Evolutionary conservation across 192 early-diverging fungal genomes (phyloP).

Genomic region (Umbelopsis sp.): DNA sequence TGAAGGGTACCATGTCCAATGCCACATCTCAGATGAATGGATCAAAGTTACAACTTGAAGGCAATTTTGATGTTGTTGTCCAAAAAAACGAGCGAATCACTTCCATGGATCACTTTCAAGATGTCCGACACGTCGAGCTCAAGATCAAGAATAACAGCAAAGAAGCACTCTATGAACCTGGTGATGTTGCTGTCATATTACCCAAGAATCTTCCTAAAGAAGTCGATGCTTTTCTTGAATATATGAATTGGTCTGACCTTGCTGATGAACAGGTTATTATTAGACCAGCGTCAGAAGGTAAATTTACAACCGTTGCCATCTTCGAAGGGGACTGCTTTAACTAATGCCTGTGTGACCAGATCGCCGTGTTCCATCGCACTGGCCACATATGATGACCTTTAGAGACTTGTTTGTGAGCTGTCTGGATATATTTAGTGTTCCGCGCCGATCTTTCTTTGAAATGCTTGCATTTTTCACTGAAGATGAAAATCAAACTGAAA

Average conservation of each 20-base stretch:
- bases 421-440: constrained; percentile 86
- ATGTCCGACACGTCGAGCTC: constrained; percentile 86
- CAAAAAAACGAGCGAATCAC: constrained; percentile 73
- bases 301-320: not conserved
- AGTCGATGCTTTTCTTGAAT: constrained; percentile 67
- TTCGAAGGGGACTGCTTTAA: not conserved
- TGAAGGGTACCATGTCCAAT: constrained; percentile 19
- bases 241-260: constrained; percentile 67
- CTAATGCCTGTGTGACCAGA: constrained; percentile 32
- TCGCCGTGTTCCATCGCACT: constrained; percentile 51
- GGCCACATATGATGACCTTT: constrained; percentile 61
- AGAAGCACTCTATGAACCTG: constrained; percentile 57
- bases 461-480: constrained; percentile 79
- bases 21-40: not conserved
- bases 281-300: constrained; percentile 49
- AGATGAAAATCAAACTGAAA: constrained; percentile 69
- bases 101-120: constrained; percentile 81
- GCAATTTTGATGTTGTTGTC: constrained; percentile 42
- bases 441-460: constrained; percentile 90
- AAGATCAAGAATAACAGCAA: not conserved
- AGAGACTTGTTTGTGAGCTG: constrained; percentile 73
- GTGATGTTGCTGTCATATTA: constrained; percentile 77
- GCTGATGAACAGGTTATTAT: constrained; percentile 66
- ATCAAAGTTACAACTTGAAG: not conserved
- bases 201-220: constrained; percentile 75